phyloP scores from a whole-genome alignment of 2,329 filamentous ascomycete genomes.

The Aspergillus vadensis region DNA sequence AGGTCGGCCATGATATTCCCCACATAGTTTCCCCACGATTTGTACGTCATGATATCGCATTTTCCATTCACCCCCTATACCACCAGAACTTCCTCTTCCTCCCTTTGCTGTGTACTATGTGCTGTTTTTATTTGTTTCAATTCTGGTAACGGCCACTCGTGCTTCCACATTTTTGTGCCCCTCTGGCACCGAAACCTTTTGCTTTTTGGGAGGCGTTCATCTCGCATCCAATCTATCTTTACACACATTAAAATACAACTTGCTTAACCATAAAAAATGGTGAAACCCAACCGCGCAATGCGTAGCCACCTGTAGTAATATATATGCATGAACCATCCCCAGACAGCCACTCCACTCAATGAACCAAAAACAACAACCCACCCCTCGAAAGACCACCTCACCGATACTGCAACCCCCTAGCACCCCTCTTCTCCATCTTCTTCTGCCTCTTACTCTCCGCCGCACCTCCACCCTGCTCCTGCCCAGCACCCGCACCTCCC shows the following conservation, averaged over 20 bases:
- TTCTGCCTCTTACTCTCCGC: slow-evolving; percentile 54
- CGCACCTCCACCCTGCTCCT: slow-evolving; percentile 21
- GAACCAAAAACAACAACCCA: background rate
- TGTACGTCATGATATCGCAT: slow-evolving; percentile 30
- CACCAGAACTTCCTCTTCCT: background rate
- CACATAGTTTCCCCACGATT: slow-evolving; percentile 36
- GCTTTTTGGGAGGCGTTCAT: background rate
- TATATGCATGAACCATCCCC: background rate
- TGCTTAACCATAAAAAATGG: background rate
- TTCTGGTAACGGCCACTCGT: slow-evolving; percentile 1
- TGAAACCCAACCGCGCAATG: background rate
- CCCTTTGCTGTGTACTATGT: slow-evolving; percentile 12
- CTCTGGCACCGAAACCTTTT: background rate
- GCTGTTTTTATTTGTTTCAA: background rate
- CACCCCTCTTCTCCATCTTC: slow-evolving; percentile 56
- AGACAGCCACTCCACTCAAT: background rate
- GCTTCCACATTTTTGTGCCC: slow-evolving; percentile 5
- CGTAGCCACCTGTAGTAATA: background rate
- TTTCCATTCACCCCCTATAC: background rate
- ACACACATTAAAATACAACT: background rate
- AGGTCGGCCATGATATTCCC: slow-evolving; percentile 33
- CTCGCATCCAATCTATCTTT: background rate
- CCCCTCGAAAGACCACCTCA: slow-evolving; percentile 22
- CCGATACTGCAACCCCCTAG: slow-evolving; percentile 47
- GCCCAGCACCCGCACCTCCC: slow-evolving; percentile 36